phyloP scores from a whole-genome alignment of 495 filamentous ascomycete genomes.

The Beverwykella pulmonaria region DNA sequence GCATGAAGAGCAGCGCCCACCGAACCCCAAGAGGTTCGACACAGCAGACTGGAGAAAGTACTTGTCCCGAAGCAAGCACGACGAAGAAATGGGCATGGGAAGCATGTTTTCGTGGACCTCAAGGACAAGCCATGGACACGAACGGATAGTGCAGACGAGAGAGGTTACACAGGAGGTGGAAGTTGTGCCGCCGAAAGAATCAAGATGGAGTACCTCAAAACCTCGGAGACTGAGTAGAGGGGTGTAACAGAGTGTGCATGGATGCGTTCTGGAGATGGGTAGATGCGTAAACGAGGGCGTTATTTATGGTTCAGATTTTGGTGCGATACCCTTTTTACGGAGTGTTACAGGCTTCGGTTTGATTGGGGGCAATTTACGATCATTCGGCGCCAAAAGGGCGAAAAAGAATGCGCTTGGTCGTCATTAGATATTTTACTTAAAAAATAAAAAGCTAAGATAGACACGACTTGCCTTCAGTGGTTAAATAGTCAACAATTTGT shows the following conservation, averaged over 20 bases:
- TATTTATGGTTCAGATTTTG: background rate
- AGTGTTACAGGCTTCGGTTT: background rate
- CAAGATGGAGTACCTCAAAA: conserved; percentile 6
- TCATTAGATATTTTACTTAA: too few relatives aligned
- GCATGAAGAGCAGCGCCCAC: background rate
- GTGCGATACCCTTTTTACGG: conserved; percentile 3
- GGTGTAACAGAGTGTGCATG: background rate
- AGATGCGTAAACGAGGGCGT: background rate
- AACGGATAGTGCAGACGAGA: conserved; percentile 15
- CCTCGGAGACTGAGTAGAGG: conserved; percentile 5
- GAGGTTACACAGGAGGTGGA: conserved; percentile 23
- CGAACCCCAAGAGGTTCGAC: conserved; percentile 3
- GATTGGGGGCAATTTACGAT: background rate
- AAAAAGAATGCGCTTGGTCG: too few relatives aligned
- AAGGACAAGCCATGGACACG: conserved; percentile 8
- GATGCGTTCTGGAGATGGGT: background rate
- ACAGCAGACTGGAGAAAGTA: conserved; percentile 16
- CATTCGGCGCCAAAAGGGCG: too few relatives aligned
- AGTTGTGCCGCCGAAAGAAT: conserved; percentile 11
- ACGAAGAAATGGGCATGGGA: background rate
- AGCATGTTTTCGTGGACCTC: conserved; percentile 21
- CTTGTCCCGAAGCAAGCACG: background rate
- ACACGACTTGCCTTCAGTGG: too few relatives aligned
- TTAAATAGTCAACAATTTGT: too few relatives aligned
- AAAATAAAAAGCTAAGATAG: too few relatives aligned